Conservation (phyloP, 2,329 filamentous ascomycete genomes). For the Proliferodiscus dingleyae region DNA sequence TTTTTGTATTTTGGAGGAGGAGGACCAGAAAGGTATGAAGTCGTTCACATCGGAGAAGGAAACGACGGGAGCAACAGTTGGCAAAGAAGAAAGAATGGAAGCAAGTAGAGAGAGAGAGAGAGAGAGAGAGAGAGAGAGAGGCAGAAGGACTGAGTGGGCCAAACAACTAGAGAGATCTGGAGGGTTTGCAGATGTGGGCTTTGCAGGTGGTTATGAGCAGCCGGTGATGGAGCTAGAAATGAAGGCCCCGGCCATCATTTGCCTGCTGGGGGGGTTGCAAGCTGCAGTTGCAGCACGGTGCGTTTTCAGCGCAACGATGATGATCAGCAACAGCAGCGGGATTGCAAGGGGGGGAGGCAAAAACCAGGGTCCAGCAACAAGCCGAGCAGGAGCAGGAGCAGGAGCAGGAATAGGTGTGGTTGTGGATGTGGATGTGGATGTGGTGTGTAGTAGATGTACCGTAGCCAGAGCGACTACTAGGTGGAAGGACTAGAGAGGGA, state of each 20-base stretch:
- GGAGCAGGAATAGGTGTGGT: no score
- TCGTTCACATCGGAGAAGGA: no score
- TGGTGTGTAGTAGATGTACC: no score
- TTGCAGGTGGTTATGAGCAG: slow-evolving; percentile 25
- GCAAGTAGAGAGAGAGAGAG: slow-evolving; percentile 7
- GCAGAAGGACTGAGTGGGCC: neutral
- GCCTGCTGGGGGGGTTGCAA: slow-evolving; percentile 2
- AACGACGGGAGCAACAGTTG: no score
- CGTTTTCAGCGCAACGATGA: slow-evolving; percentile 14
- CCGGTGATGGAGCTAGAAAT: slow-evolving; percentile 9
- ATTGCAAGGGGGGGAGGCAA: slow-evolving; percentile 14
- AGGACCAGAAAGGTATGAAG: no score
- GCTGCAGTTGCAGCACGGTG: slow-evolving; percentile 4
- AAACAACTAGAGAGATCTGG: slow-evolving; percentile 19
- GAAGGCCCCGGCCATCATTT: slow-evolving; percentile 9
- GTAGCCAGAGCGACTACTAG: no score
- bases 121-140: slow-evolving; percentile 10
- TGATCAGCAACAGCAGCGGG: slow-evolving; percentile 23
- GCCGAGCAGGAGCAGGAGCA: slow-evolving; percentile 4
- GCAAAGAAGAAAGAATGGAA: no score
- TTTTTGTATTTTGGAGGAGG: no score
- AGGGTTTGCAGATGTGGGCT: slow-evolving; percentile 19
- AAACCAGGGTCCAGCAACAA: neutral
- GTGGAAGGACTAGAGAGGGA: no score
- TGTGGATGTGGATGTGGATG: no score